Percentiles rank a stretch among this genome's conserved stretches.
These are phyloP conservation scores for Mortierella sp. DNA, from an alignment of 371 early-diverging fungal genomes.

Conservation along the genomic window DNA sequence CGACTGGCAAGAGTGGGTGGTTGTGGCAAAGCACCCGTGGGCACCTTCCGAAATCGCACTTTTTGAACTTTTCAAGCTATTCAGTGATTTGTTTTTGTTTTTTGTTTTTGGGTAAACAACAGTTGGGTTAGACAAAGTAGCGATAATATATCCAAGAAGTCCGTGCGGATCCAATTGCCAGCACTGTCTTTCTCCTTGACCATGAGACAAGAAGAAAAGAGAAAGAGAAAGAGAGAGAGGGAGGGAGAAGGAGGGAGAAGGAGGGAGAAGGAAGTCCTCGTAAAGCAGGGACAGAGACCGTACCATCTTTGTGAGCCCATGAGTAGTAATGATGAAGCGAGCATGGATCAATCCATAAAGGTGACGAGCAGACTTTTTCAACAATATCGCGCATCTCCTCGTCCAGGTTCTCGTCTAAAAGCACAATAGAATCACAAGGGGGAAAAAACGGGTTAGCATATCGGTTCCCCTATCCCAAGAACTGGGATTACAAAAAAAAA, in stretches of 20 bases:
- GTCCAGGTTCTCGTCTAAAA: constrained; percentile 71
- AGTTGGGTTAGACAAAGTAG: not conserved
- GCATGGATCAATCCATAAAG: constrained; percentile 95
- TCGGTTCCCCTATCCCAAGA: not conserved
- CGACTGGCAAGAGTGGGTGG: constrained; percentile 89
- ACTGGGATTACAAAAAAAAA: too few species aligned
- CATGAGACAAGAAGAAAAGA: not conserved
- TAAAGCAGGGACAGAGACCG: not conserved
- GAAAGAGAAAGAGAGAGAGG: not conserved
- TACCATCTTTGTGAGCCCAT: constrained; percentile 91
- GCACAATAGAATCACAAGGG: constrained; percentile 1
- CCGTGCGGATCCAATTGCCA: too few species aligned
- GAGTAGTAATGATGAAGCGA: constrained; percentile 89
- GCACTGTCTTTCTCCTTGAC: too few species aligned
- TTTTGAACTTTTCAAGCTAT: constrained; percentile 86
- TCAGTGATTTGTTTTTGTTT: not conserved
- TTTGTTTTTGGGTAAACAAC: not conserved
- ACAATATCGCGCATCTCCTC: constrained; percentile 77
- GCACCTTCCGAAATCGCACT: constrained; percentile 95
- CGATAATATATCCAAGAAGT: too few species aligned
- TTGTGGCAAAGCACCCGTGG: constrained; percentile 92
- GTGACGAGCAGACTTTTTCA: constrained; percentile 83
- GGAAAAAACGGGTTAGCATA: not conserved
- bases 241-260: not conserved
- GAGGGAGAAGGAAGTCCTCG: too few species aligned